Conservation (phyloP, 116 monocot species). For the Zostera marina region DNA sequence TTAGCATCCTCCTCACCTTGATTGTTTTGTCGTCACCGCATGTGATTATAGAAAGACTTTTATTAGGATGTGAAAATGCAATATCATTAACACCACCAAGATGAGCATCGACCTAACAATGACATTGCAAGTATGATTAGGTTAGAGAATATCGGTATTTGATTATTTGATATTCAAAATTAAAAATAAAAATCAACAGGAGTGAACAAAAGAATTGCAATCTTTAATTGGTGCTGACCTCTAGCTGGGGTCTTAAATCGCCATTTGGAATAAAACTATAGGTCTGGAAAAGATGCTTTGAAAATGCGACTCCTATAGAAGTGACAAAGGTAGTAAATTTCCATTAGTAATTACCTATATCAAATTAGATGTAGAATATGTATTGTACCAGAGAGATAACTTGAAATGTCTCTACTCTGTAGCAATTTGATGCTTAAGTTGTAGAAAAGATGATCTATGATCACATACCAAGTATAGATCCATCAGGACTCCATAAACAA, state of each 20-base stretch:
- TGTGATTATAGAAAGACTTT: constrained; percentile 58
- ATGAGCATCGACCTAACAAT: constrained; percentile 49
- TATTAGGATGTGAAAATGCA: constrained; percentile 80
- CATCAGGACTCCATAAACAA: constrained; percentile 97
- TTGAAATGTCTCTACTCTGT: not conserved
- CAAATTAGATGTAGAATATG: not conserved
- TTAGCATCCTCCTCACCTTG: constrained; percentile 23
- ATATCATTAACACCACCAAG: constrained; percentile 66
- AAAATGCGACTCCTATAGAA: constrained; percentile 75
- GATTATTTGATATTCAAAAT: not conserved
- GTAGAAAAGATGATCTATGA: not conserved
- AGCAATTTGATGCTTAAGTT: not conserved
- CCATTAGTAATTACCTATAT: not conserved
- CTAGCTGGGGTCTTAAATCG: constrained; percentile 52
- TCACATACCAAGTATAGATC: constrained; percentile 58
- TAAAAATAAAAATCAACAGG: not conserved
- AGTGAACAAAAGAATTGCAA: not conserved
- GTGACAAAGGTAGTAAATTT: not conserved
- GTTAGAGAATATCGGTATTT: not conserved
- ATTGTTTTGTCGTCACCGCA: constrained; percentile 87
- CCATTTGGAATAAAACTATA: constrained; percentile 52
- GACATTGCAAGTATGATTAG: not conserved
- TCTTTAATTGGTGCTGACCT: constrained; percentile 25
- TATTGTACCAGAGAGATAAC: not conserved
- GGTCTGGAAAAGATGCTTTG: constrained; percentile 78